Conservation (phyloP, 2,329 filamentous ascomycete genomes). For the Sporothrix globosa region DNA sequence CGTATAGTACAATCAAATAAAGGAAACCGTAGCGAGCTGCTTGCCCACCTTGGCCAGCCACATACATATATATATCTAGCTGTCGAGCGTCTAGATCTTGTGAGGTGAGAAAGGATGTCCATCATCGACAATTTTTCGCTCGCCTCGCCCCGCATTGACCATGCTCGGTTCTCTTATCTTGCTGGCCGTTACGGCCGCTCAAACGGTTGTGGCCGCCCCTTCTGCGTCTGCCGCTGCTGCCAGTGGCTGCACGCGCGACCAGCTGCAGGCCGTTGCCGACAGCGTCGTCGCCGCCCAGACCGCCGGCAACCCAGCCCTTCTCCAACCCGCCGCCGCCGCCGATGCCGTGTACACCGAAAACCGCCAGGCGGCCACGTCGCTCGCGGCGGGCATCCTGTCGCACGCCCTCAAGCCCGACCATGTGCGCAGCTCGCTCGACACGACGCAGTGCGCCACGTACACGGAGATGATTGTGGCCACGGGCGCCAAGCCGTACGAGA, state of each 20-base stretch:
- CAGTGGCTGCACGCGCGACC: constrained; percentile 35
- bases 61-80: too few species aligned
- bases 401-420: constrained; percentile 43
- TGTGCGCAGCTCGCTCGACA: constrained; percentile 44
- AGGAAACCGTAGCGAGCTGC: background rate
- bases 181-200: constrained; percentile 17
- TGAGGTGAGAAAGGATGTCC: too few species aligned
- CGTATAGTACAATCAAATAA: background rate
- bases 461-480: constrained; percentile 47
- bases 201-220: too few species aligned
- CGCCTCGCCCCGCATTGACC: too few species aligned
- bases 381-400: constrained; percentile 39
- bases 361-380: constrained; percentile 31
- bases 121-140: too few species aligned
- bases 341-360: constrained; percentile 32
- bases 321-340: constrained; percentile 30
- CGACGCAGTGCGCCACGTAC: constrained; percentile 45
- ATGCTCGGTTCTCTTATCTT: constrained; percentile 1
- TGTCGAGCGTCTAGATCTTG: too few species aligned
- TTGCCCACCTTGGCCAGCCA: too few species aligned
- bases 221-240: too few species aligned
- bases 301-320: constrained; percentile 34
- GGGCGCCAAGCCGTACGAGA: constrained; percentile 44
- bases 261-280: constrained; percentile 36
- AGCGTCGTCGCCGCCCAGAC: constrained; percentile 37